phyloP scores from a whole-genome alignment of 139 green algal species.

The Asterochloris sp. region DNA sequence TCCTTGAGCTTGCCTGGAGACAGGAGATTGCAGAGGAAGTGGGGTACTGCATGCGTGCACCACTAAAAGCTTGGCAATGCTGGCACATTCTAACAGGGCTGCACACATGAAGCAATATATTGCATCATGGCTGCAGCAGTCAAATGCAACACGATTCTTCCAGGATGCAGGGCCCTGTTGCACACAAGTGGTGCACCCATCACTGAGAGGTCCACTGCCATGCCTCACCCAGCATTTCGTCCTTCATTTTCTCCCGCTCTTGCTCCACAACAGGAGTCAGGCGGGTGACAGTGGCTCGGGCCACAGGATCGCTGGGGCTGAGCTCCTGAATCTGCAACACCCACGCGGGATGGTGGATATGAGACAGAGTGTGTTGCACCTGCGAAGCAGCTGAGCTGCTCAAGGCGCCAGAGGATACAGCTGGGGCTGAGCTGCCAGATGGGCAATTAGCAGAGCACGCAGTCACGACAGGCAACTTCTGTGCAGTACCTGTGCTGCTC shows the following conservation, averaged over 20 bases:
- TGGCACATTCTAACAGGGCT: neutral
- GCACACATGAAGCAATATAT: neutral
- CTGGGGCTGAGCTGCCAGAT: too few species aligned
- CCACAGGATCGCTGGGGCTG: conserved; percentile 55
- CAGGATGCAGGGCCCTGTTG: too few species aligned
- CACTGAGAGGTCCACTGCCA: neutral
- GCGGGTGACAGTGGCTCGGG: conserved; percentile 29
- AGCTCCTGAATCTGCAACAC: conserved; percentile 60
- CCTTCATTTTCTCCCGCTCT: conserved; percentile 90
- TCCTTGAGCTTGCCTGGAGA: conserved; percentile 92
- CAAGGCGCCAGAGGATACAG: too few species aligned
- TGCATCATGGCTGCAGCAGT: neutral
- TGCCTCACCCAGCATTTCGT: conserved; percentile 69
- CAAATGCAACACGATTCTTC: neutral
- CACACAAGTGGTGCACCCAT: neutral
- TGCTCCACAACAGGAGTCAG: conserved; percentile 78
- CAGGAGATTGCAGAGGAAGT: neutral
- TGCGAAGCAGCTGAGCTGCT: too few species aligned
- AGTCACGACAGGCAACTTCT: too few species aligned
- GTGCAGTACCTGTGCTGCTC: too few species aligned
- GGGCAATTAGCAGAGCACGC: too few species aligned
- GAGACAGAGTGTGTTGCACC: too few species aligned
- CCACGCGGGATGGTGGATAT: too few species aligned
- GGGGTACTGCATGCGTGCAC: neutral
- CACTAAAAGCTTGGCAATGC: neutral